Evolutionary conservation across 345 rosid species (phyloP).

Genomic region (Aurinia saxatilis): DNA sequence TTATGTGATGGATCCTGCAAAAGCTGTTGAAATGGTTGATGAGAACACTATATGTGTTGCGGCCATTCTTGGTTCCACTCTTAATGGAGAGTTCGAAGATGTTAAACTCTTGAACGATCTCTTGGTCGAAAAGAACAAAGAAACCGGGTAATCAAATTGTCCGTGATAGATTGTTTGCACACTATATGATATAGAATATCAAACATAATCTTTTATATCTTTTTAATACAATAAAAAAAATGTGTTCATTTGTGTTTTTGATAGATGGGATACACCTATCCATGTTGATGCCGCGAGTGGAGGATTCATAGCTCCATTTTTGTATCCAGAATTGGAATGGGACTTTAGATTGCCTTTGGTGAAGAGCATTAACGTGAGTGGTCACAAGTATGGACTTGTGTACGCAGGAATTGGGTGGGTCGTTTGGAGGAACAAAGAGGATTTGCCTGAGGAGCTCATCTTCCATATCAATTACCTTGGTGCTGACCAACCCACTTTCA

Average conservation of each 20-base stretch:
- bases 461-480: constrained; percentile 61
- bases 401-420: constrained; percentile 63
- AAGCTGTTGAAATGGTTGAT: constrained; percentile 57
- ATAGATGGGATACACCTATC: constrained; percentile 57
- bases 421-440: constrained; percentile 56
- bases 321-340: constrained; percentile 61
- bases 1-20: constrained; percentile 53
- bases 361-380: constrained; percentile 57
- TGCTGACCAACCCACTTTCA: constrained; percentile 57
- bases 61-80: constrained; percentile 60
- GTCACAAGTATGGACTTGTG: constrained; percentile 56
- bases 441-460: constrained; percentile 57
- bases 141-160: constrained; percentile 27
- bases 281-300: constrained; percentile 68
- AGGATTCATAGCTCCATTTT: constrained; percentile 53
- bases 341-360: constrained; percentile 52
- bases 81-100: constrained; percentile 61
- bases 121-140: constrained; percentile 37
- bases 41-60: constrained; percentile 65
- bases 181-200: not conserved
- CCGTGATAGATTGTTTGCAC: too few species aligned
- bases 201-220: not conserved
- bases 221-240: not conserved
- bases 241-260: not conserved
- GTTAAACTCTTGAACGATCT: constrained; percentile 52